Conservation (phyloP, 805 yeast genomes). For the Yamadazyma phyllophila region DNA sequence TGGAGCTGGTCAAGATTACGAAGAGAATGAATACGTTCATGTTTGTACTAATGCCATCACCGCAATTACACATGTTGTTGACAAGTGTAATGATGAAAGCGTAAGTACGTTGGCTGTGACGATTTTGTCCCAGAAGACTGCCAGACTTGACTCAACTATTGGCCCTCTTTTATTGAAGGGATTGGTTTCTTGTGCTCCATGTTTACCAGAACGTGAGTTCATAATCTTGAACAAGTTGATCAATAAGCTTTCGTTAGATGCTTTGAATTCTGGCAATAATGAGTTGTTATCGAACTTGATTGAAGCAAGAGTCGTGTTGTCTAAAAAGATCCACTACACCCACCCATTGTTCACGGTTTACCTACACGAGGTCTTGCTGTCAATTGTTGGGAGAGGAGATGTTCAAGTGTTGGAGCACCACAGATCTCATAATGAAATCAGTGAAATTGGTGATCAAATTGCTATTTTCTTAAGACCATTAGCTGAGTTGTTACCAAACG, state of each 20-base stretch:
- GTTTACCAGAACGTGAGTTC: slow-evolving; percentile 65
- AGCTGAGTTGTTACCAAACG: slow-evolving; percentile 68
- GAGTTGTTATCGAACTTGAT: slow-evolving; percentile 40
- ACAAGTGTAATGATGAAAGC: slow-evolving; percentile 63
- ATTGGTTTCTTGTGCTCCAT: slow-evolving; percentile 59
- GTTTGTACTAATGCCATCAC: slow-evolving; percentile 66
- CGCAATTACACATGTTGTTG: slow-evolving; percentile 65
- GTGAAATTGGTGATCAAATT: slow-evolving; percentile 68
- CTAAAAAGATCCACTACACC: slow-evolving; percentile 35
- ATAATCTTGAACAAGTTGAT: slow-evolving; percentile 57
- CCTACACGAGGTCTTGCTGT: slow-evolving; percentile 62
- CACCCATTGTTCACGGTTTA: slow-evolving; percentile 51
- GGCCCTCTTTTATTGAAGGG: slow-evolving; percentile 60
- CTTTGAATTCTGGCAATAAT: slow-evolving; percentile 41
- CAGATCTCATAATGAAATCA: slow-evolving; percentile 70
- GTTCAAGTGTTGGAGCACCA: slow-evolving; percentile 73
- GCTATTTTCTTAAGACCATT: slow-evolving; percentile 66
- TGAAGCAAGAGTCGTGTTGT: slow-evolving; percentile 48
- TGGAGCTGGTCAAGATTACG: slow-evolving; percentile 16
- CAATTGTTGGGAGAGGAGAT: slow-evolving; percentile 76
- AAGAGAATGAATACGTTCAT: slow-evolving; percentile 30
- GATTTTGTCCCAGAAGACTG: slow-evolving; percentile 74
- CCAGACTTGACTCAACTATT: slow-evolving; percentile 46
- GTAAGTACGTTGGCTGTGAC: slow-evolving; percentile 78
- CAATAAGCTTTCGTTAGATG: slow-evolving; percentile 46